phyloP scores from a whole-genome alignment of 106 monocot species.

The Acorus calamus region DNA sequence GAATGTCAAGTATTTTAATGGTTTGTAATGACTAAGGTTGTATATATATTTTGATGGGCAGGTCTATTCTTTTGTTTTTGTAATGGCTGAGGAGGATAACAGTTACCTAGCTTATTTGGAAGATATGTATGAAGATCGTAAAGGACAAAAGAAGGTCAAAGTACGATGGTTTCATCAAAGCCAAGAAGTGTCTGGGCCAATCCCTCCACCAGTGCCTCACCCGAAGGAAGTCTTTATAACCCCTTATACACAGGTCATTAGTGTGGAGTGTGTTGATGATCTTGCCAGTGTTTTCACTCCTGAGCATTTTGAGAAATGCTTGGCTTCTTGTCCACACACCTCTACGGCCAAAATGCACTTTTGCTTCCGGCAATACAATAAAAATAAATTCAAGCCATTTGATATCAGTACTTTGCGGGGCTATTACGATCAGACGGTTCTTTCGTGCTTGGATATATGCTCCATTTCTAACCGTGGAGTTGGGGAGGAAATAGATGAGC shows the following conservation, averaged over 20 bases:
- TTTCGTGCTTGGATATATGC: conserved; percentile 39
- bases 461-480: conserved; percentile 2
- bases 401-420: conserved; percentile 66
- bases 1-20: too few species aligned
- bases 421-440: conserved; percentile 68
- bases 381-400: conserved; percentile 81
- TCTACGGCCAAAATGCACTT: conserved; percentile 40
- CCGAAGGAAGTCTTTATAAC: conserved; percentile 88
- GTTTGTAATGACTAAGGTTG: too few species aligned
- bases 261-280: conserved; percentile 90
- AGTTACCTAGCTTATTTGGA: conserved; percentile 88
- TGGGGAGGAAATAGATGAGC: conserved; percentile 32
- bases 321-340: conserved; percentile 27
- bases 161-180: conserved; percentile 95
- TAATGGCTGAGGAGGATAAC: conserved; percentile 75
- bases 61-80: conserved; percentile 79
- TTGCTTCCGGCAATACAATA: conserved; percentile 86
- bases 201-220: conserved; percentile 80
- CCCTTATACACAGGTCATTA: conserved; percentile 79
- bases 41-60: conserved; percentile 11
- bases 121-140: conserved; percentile 99
- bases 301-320: conserved; percentile 72
- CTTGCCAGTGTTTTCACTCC: conserved; percentile 79
- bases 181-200: conserved; percentile 62
- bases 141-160: conserved; percentile 92